Evolutionary conservation across 2,329 filamentous ascomycete genomes (phyloP).

Genomic region (Plectosphaerella cucumerina): DNA sequence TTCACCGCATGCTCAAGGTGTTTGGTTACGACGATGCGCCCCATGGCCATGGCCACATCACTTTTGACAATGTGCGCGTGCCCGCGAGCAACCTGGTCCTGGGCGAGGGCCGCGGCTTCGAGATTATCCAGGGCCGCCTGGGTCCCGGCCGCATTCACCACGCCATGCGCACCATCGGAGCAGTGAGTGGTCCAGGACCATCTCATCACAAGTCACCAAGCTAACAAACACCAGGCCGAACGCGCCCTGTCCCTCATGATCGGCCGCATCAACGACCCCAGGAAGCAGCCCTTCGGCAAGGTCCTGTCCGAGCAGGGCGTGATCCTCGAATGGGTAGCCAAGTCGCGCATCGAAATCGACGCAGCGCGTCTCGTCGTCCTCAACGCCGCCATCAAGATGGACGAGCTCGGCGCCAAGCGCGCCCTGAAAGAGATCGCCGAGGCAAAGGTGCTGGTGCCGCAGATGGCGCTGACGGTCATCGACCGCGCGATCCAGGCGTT

Average conservation of each 20-base stretch:
- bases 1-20: constrained; percentile 88
- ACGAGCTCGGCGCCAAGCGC: constrained; percentile 80
- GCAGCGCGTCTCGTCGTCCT: constrained; percentile 84
- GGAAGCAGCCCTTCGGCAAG: constrained; percentile 89
- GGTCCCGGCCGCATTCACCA: constrained; percentile 97
- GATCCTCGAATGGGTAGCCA: constrained; percentile 91
- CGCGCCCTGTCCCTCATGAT: constrained; percentile 92
- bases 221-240: constrained; percentile 55
- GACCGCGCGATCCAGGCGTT: constrained; percentile 93
- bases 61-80: constrained; percentile 85
- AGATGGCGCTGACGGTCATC: constrained; percentile 78
- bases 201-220: background rate
- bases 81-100: constrained; percentile 81
- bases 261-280: constrained; percentile 86
- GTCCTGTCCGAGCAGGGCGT: constrained; percentile 84
- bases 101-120: constrained; percentile 90
- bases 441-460: constrained; percentile 88
- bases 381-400: constrained; percentile 94
- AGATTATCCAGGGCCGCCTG: constrained; percentile 96
- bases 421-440: constrained; percentile 91
- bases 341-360: constrained; percentile 90
- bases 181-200: constrained; percentile 51
- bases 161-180: constrained; percentile 91
- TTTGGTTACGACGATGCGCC: constrained; percentile 98
- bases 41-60: constrained; percentile 92